Base-by-base conservation (phyloP, 306 rosid genomes). In the Citrullus colocynthis region DNA sequence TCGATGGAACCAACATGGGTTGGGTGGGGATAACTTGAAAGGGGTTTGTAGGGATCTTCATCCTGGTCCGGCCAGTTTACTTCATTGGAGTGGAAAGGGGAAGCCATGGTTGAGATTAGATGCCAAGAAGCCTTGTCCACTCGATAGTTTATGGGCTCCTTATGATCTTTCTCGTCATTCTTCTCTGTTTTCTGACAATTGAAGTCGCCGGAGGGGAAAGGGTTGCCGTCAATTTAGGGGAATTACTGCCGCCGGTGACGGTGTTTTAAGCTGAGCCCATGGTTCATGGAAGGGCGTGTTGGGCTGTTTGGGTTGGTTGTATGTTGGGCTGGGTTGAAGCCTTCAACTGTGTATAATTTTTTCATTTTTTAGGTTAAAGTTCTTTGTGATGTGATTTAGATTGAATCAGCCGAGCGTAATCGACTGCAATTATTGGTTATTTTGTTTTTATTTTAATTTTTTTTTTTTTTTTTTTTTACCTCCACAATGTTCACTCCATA, bases 71-170 rank as follows among this genome's bases (percentile, higher is more conserved):
- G 97, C 89, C 61, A 93, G 98, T 73, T 79, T 93, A 4, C 85
- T 93, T 37, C 98, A 91, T 66, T 93, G 98, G 98, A 93, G 98
- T 74, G 98, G 97, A 5, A 93, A 93, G 37, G 98, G 98, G 39
- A 93, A 93, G 82, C 98, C 98, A 0, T 93, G 98, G 98, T 87
- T 91, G 15, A 82, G 98, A 54, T 81, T 93, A 55, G 96, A 93
- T 83, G 87, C 97, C 0, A 91, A 85, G 81, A 85, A 82, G 77
- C 96, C 96, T 0, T 93, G 98, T 69, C 97, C 97, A 15, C 79
- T 91, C 83, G 98, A 93, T 84, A 90, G 93, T 60, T 51, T 93
- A 30, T 93, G 98, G 98, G 93, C 91, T 10, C 98, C 97, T 0
- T 93, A 93, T 52, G 98, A 93, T 83, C 89, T 93, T 7, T 83